phyloP scores from a whole-genome alignment of 1,284 basidiomycete species.

The Vanrija sp. region DNA sequence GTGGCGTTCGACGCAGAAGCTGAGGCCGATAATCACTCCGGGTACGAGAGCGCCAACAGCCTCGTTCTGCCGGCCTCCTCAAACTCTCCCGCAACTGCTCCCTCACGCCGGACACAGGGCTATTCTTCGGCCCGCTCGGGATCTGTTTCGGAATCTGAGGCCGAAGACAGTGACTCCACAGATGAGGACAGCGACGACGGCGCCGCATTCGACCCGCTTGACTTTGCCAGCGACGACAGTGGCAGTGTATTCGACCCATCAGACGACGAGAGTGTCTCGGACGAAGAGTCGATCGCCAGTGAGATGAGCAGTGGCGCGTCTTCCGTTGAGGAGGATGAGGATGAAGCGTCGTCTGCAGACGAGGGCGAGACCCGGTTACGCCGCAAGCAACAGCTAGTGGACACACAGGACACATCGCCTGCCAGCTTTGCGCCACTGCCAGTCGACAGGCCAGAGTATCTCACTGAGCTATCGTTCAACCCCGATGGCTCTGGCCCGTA shows the following conservation, averaged over 20 bases:
- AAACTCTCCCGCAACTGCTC: too few species aligned
- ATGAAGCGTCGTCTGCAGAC: neutral
- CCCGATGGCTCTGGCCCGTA: neutral
- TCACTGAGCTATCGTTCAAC: neutral
- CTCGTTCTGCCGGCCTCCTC: too few species aligned
- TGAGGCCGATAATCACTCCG: too few species aligned
- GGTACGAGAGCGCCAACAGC: too few species aligned
- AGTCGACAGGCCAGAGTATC: neutral
- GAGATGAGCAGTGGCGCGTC: too few species aligned
- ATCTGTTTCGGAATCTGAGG: too few species aligned
- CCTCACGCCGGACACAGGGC: too few species aligned
- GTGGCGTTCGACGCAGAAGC: too few species aligned
- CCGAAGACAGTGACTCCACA: neutral
- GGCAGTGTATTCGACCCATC: neutral
- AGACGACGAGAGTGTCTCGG: neutral
- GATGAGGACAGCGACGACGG: neutral
- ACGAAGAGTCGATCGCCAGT: neutral
- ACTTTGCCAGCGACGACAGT: too few species aligned
- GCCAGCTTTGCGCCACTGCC: constrained; percentile 5
- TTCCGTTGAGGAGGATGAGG: neutral
- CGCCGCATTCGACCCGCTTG: neutral
- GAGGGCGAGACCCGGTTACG: neutral
- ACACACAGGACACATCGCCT: neutral
- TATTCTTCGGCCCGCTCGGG: too few species aligned
- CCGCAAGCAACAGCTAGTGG: neutral